These are phyloP conservation scores for Microbotryum saponariae DNA, from an alignment of 1,284 basidiomycete genomes.

Conservation along the genomic window DNA sequence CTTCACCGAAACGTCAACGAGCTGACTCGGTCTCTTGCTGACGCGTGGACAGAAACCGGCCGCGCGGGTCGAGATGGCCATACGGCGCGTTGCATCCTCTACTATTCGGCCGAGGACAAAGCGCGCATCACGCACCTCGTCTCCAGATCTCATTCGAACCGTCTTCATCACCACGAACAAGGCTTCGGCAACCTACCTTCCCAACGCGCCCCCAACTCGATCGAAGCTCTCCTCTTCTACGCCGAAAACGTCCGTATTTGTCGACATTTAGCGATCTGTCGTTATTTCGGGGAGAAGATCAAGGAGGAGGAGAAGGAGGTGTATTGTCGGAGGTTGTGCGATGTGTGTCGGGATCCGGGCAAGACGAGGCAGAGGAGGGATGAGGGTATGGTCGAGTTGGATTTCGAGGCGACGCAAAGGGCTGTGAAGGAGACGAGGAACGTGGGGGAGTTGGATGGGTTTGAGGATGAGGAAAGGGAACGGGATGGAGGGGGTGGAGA, in stretches of 20 bases:
- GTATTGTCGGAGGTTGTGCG: constrained; percentile 74
- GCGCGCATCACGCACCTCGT: constrained; percentile 11
- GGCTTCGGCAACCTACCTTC: constrained; percentile 54
- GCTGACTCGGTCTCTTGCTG: not conserved
- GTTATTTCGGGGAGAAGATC: constrained; percentile 71
- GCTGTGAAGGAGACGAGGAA: not conserved
- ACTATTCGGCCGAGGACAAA: constrained; percentile 27
- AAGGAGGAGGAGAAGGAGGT: constrained; percentile 48
- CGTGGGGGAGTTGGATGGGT: not conserved
- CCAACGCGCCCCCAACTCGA: constrained; percentile 49
- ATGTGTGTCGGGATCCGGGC: constrained; percentile 63
- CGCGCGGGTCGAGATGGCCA: constrained; percentile 74
- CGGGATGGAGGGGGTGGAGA: not conserved
- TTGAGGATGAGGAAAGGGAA: constrained; percentile 2
- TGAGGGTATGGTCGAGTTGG: constrained; percentile 6
- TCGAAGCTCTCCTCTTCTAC: constrained; percentile 52
- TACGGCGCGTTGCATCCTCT: constrained; percentile 38
- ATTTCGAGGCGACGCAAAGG: constrained; percentile 10
- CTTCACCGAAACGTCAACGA: not conserved
- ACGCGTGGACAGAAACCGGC: constrained; percentile 42
- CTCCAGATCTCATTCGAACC: not conserved
- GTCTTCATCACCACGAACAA: constrained; percentile 39
- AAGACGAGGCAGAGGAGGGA: constrained; percentile 1
- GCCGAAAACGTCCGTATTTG: constrained; percentile 59
- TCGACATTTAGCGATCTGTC: constrained; percentile 61